Percentiles rank a stretch among this genome's conserved stretches.
phyloP scores from a whole-genome alignment of 2,329 filamentous ascomycete genomes.

The Akanthomyces dipterigenus region DNA sequence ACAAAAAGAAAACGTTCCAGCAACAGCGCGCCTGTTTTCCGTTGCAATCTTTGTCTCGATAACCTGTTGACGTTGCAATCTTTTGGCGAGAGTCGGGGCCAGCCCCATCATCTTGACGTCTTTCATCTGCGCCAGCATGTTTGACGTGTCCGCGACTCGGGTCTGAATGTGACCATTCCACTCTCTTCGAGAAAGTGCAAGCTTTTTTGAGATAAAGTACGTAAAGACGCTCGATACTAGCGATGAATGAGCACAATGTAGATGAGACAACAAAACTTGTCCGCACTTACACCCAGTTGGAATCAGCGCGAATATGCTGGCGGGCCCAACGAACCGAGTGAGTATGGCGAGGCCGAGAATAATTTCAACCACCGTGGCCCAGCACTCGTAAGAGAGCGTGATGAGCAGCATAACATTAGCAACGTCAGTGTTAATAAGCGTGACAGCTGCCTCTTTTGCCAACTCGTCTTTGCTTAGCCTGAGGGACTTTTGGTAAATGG shows the following conservation, averaged over 20 bases:
- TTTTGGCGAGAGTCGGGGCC: not conserved
- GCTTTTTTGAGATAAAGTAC: not conserved
- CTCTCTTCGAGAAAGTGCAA: not conserved
- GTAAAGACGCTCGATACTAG: not conserved
- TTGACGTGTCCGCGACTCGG: not conserved
- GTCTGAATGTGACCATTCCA: not conserved
- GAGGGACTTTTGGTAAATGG: not conserved
- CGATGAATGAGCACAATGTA: too few species aligned
- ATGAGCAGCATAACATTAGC: not conserved
- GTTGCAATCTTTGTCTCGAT: not conserved
- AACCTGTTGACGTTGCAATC: not conserved
- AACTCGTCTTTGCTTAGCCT: not conserved
- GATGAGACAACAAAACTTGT: too few species aligned
- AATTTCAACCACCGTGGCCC: not conserved
- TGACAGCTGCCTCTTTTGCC: not conserved
- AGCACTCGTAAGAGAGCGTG: not conserved
- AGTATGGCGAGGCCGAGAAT: not conserved
- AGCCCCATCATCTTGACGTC: not conserved
- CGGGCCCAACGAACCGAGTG: not conserved
- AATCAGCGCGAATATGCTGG: not conserved
- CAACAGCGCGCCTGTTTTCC: too few species aligned
- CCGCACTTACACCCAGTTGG: not conserved
- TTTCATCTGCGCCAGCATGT: not conserved
- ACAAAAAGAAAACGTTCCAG: too few species aligned
- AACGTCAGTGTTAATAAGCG: not conserved